Percentiles rank a stretch among this genome's conserved stretches.
Conservation (phyloP, 176 grass and related monocot genomes). For the Triticum turgidum region DNA sequence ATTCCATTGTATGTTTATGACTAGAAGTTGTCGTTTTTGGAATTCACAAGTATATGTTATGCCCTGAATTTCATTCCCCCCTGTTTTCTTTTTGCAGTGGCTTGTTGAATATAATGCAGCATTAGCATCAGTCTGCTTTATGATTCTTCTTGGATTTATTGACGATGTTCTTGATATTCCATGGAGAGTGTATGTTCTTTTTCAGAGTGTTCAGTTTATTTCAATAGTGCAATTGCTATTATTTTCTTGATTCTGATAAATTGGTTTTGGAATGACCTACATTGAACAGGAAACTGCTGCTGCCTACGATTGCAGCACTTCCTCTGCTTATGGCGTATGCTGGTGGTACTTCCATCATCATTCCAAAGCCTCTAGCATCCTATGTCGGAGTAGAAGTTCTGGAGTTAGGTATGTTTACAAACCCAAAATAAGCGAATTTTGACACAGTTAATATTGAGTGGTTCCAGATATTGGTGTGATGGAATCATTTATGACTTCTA, state of each 20-base stretch:
- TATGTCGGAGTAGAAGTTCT: conserved; percentile 89
- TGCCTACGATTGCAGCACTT: conserved; percentile 86
- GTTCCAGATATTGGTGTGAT: neutral
- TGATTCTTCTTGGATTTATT: conserved; percentile 99
- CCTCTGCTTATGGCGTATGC: conserved; percentile 99
- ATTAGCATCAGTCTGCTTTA: conserved; percentile 94
- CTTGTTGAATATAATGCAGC: conserved; percentile 99
- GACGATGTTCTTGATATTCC: conserved; percentile 99
- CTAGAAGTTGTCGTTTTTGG: neutral
- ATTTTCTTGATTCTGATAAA: conserved; percentile 9
- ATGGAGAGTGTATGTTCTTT: conserved; percentile 95
- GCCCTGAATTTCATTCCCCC: neutral
- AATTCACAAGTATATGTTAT: conserved; percentile 20
- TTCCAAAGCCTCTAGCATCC: conserved; percentile 81
- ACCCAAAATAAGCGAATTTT: neutral
- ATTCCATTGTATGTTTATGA: conserved; percentile 71
- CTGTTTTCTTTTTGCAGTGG: conserved; percentile 66
- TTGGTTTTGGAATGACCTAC: conserved; percentile 24
- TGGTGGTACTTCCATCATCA: conserved; percentile 89
- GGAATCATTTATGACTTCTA: neutral
- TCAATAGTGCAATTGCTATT: neutral
- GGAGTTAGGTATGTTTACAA: conserved; percentile 64
- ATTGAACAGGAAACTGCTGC: conserved; percentile 73
- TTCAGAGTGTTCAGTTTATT: conserved; percentile 3
- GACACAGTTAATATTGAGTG: neutral